Evolutionary conservation across 306 rosid species (phyloP).

Genomic region (Quercus robur): DNA sequence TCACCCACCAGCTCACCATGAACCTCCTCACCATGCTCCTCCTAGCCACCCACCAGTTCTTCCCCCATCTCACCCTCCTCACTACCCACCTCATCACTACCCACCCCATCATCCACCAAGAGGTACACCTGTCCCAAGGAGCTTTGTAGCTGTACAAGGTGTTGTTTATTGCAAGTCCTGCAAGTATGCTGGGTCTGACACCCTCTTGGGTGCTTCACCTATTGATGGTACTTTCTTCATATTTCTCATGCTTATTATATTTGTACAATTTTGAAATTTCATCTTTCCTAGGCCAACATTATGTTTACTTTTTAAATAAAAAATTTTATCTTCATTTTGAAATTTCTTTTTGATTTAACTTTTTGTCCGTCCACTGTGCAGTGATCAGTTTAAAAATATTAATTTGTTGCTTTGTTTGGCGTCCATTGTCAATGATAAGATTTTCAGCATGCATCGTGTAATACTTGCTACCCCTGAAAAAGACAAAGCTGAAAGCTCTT

Average conservation of each 20-base stretch:
- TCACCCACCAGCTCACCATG: conserved; percentile 25
- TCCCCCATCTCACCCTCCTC: conserved; percentile 16
- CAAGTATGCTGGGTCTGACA: conserved; percentile 56
- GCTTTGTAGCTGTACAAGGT: conserved; percentile 76
- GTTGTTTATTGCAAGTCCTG: conserved; percentile 81
- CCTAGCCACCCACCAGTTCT: conserved; percentile 25
- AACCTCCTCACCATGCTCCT: conserved; percentile 10
- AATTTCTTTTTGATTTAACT: no score
- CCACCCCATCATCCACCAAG: conserved; percentile 21
- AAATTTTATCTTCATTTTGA: no score
- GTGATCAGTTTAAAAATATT: no score
- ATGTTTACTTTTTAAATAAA: no score
- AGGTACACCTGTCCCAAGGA: conserved; percentile 33
- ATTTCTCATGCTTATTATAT: neutral
- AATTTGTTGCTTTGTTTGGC: no score
- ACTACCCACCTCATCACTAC: conserved; percentile 1
- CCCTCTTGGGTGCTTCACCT: conserved; percentile 60
- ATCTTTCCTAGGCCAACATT: no score
- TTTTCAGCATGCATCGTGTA: no score
- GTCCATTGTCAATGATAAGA: no score
- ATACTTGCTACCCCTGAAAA: no score
- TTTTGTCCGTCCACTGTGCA: no score
- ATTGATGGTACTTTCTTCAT: conserved; percentile 40
- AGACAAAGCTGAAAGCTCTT: no score
- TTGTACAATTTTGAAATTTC: no score